These are phyloP conservation scores for Pseudogymnoascus sp. DNA, from an alignment of 2,329 filamentous ascomycete genomes.

Conservation along the genomic window DNA sequence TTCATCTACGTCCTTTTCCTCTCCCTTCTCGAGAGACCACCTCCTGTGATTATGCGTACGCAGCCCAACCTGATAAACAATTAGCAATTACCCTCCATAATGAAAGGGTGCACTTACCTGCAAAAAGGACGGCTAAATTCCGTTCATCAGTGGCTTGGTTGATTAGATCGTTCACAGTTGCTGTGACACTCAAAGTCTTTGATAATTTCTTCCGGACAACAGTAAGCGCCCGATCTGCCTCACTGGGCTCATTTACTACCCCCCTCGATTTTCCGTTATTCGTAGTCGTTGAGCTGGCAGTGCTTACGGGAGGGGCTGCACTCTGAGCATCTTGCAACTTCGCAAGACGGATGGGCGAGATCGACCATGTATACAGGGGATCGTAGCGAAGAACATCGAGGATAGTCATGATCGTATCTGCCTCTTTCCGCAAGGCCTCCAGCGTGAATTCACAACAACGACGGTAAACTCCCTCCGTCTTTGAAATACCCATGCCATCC, in stretches of 20 bases:
- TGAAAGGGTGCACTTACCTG: slow-evolving; percentile 30
- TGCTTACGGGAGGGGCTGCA: slow-evolving; percentile 24
- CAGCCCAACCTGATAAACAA: slow-evolving; percentile 38
- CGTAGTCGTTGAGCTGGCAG: slow-evolving; percentile 23
- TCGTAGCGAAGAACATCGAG: slow-evolving; percentile 97
- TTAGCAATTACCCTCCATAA: slow-evolving; percentile 11
- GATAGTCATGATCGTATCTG: slow-evolving; percentile 96
- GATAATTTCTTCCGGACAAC: slow-evolving; percentile 94
- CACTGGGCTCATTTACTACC: slow-evolving; percentile 53
- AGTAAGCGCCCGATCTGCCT: slow-evolving; percentile 84
- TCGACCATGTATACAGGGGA: slow-evolving; percentile 90
- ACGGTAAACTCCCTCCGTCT: slow-evolving; percentile 91
- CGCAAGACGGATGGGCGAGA: slow-evolving; percentile 60
- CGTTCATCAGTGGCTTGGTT: slow-evolving; percentile 90
- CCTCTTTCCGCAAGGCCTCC: slow-evolving; percentile 87
- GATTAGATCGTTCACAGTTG: slow-evolving; percentile 94
- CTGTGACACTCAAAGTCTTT: slow-evolving; percentile 87
- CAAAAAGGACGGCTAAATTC: slow-evolving; percentile 86
- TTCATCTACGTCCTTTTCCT: background rate
- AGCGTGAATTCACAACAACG: slow-evolving; percentile 98
- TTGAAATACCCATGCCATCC: slow-evolving; percentile 93
- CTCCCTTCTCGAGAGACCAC: background rate
- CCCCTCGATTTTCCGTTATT: slow-evolving; percentile 28
- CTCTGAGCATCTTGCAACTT: slow-evolving; percentile 56
- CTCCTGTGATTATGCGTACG: slow-evolving; percentile 32